Evolutionary conservation across 2,329 filamentous ascomycete species (phyloP), one percentile per base, ranked within the genome.

Genomic region (Scedosporium minutisporum): DNA sequence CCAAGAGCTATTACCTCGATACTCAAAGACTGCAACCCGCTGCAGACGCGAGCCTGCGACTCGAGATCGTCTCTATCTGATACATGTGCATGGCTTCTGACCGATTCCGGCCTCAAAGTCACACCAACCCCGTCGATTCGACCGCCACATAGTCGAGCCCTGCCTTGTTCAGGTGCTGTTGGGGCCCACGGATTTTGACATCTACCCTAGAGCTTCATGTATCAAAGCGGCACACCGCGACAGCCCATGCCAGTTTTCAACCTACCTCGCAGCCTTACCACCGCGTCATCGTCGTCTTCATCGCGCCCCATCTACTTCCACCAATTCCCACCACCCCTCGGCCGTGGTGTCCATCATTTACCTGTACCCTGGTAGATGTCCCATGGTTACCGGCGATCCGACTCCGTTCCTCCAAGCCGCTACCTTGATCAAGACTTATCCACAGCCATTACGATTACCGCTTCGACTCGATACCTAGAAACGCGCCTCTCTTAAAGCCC

Each of bases 341-440:
- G 16, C n/a, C 44, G 42, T 61, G 25, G 23, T 21, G 59, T 7
- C 59, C 9, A 33, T 23, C 18, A 29, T 38, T n/a, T 51, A 51
- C 29, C 59, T 14, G 16, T 53, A n/a, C 68, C 68, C 68, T 73
- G 69, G 81, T 86, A 84, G 80, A 86, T 87, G 84, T 85, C 86
- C 78, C 84, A 88, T 85, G 84, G 82, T 82, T 83, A 83, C 77
- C 80, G 80, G 76, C 48, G 33, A 55, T 10, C 46, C 12, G 27
- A 55, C 23, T 6, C 29, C 59, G n/a, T 51, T 33, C 18, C 42
- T n/a, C 29, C 27, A 61, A 61, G n/a, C 23, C 29, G 48, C 27
- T 5, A 18, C 25, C 18, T 23, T 25, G 7, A 16, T 23, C 44
- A 51, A 61, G 42, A 44, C 25, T 33, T 38, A 53, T 21, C 27